phyloP scores from a whole-genome alignment of 179 eudicot species.

The Amaranthus tricolor region DNA sequence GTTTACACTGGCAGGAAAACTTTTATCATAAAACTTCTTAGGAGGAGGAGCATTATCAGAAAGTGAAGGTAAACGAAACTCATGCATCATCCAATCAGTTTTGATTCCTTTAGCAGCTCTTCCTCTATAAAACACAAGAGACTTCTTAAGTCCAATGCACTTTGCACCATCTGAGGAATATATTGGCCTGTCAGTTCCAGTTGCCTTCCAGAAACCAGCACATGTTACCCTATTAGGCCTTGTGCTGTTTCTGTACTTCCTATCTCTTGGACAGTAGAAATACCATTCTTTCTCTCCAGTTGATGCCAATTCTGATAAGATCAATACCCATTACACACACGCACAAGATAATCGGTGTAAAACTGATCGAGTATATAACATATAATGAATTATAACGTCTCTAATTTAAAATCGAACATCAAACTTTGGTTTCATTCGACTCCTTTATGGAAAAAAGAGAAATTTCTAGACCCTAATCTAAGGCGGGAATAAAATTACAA shows the following conservation, averaged over 20 bases:
- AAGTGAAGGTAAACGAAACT: slow-evolving; percentile 77
- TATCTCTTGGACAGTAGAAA: slow-evolving; percentile 50
- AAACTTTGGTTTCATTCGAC: too few relatives aligned
- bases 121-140: slow-evolving; percentile 86
- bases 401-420: too few relatives aligned
- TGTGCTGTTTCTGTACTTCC: slow-evolving; percentile 46
- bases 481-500: too few relatives aligned
- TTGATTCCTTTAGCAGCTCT: slow-evolving; percentile 89
- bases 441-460: too few relatives aligned
- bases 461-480: too few relatives aligned
- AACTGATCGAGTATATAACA: not conserved
- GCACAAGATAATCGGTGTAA: not conserved
- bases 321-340: not conserved
- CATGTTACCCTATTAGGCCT: slow-evolving; percentile 81
- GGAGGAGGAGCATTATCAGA: slow-evolving; percentile 43
- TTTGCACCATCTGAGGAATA: slow-evolving; percentile 69
- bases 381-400: not conserved
- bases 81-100: slow-evolving; percentile 99
- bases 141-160: slow-evolving; percentile 91
- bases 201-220: slow-evolving; percentile 96
- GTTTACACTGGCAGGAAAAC: slow-evolving; percentile 53
- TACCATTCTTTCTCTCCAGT: slow-evolving; percentile 54
- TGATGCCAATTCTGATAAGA: slow-evolving; percentile 34
- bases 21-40: slow-evolving; percentile 48
- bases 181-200: slow-evolving; percentile 89